Conservation (phyloP, 108 stramenopile species). For the Conticribra weissflogii region DNA sequence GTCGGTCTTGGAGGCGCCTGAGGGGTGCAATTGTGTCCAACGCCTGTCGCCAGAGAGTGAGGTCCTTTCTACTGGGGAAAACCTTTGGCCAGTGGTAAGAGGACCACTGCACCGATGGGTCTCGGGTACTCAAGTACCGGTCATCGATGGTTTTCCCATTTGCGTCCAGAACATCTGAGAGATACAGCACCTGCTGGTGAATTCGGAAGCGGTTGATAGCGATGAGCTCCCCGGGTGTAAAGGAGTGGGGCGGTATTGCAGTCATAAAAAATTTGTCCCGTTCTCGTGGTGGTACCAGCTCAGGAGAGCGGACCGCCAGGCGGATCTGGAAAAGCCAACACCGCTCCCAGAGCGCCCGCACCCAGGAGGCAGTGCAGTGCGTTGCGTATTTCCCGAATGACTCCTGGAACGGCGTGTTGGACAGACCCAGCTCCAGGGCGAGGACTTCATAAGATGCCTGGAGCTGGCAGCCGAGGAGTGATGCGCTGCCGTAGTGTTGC, state of each 20-base stretch:
- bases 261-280: too few species aligned
- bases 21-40: background rate
- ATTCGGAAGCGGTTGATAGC: constrained; percentile 5
- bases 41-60: too few species aligned
- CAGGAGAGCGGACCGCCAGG: background rate
- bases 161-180: background rate
- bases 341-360: constrained; percentile 18
- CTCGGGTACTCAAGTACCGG: background rate
- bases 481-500: constrained; percentile 24
- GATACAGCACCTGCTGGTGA: too few species aligned
- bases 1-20: too few species aligned
- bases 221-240: background rate
- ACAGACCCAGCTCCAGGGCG: constrained; percentile 11
- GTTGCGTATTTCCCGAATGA: background rate
- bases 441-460: too few species aligned
- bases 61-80: too few species aligned
- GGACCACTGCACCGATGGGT: background rate
- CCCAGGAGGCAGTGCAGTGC: too few species aligned
- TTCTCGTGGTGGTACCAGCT: constrained; percentile 10
- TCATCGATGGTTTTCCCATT: background rate
- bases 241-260: constrained; percentile 1
- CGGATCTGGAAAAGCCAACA: background rate
- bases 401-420: constrained; percentile 6
- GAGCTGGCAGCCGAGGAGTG: too few species aligned
- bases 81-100: background rate